Conservation (phyloP, 225 moss, liverwort and hornwort species). For the Physcomitrium patens region DNA sequence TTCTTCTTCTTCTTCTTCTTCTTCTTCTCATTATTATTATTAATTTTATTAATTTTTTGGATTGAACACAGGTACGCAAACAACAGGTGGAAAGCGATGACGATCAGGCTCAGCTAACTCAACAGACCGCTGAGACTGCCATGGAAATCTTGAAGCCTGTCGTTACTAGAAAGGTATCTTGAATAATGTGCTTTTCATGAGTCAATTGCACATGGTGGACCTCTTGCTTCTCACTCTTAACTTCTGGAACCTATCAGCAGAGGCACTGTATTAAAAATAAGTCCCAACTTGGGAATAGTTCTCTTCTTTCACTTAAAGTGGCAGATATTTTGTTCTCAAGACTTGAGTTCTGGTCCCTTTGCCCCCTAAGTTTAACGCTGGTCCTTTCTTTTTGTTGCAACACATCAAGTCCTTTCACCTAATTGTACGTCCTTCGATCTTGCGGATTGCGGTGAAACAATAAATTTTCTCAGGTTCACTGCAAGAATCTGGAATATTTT, state of each 20-base stretch:
- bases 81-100: conserved; percentile 47
- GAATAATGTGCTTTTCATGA: conserved; percentile 11
- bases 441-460: neutral
- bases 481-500: neutral
- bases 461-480: neutral
- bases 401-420: neutral
- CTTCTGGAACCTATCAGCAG: neutral
- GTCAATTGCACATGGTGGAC: no score
- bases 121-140: conserved; percentile 29
- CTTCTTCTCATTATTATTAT: neutral
- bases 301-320: neutral
- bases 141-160: conserved; percentile 30
- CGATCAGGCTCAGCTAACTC: conserved; percentile 50
- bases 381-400: conserved; percentile 10
- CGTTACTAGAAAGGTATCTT: conserved; percentile 44
- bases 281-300: neutral
- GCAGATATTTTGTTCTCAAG: neutral
- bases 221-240: conserved; percentile 9
- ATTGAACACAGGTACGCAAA: conserved; percentile 37
- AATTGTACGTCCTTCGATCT: neutral
- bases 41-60: neutral
- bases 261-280: neutral
- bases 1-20: neutral
- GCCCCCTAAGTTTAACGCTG: neutral
- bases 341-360: neutral